Percentiles rank a stretch among this genome's conserved stretches.
These are phyloP conservation scores for Tylopilus rubrobrunneus DNA, from an alignment of 768 basidiomycete species.

Conservation along the genomic window DNA sequence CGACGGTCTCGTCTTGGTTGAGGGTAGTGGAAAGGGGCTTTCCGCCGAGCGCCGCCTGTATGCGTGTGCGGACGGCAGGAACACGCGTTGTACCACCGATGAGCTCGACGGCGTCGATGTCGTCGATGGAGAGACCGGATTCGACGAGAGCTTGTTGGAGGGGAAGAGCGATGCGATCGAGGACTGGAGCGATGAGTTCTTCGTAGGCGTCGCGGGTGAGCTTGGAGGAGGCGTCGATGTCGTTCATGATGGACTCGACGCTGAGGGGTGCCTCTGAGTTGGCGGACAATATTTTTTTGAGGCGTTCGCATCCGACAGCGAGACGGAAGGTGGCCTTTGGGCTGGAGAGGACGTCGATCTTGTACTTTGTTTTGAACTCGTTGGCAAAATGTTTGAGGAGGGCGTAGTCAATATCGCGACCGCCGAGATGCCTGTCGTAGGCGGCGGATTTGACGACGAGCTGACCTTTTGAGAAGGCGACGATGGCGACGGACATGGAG, in stretches of 20 bases:
- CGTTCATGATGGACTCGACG: conserved; percentile 96
- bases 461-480: conserved; percentile 93
- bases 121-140: conserved; percentile 75
- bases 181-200: conserved; percentile 65
- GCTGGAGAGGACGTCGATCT: conserved; percentile 88
- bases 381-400: conserved; percentile 84
- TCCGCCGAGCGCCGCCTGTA: conserved; percentile 78
- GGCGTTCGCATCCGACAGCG: conserved; percentile 79
- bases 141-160: conserved; percentile 76
- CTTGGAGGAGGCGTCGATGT: conserved; percentile 87
- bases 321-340: conserved; percentile 95
- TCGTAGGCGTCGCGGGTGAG: conserved; percentile 84
- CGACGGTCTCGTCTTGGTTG: conserved; percentile 97
- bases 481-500: conserved; percentile 78
- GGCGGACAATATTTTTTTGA: conserved; percentile 96
- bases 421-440: conserved; percentile 91
- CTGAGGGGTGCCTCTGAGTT: conserved; percentile 85
- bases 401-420: conserved; percentile 92
- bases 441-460: conserved; percentile 83
- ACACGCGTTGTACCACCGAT: conserved; percentile 92
- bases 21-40: conserved; percentile 87
- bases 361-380: conserved; percentile 97
- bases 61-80: conserved; percentile 85
- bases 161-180: conserved; percentile 73
- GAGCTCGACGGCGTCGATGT: conserved; percentile 89